Conservation (phyloP, 768 basidiomycete genomes). For the Podaxis carcinomalis region DNA sequence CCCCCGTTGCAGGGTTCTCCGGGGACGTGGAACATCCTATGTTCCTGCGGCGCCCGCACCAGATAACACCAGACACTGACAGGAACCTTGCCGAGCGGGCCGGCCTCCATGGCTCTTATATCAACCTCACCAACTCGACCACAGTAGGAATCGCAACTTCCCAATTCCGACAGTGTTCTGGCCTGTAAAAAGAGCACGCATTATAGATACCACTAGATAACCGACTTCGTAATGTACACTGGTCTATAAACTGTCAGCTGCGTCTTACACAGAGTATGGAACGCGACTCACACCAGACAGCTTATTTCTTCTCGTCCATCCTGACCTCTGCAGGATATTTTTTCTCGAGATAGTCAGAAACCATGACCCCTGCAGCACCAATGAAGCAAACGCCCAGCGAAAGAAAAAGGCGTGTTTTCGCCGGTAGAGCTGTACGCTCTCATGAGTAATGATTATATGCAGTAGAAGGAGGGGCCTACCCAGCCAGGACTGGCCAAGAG, state of each 20-base stretch:
- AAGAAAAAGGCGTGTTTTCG: conserved; percentile 46
- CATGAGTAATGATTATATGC: conserved; percentile 11
- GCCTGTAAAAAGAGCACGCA: not conserved
- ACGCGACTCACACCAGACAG: not conserved
- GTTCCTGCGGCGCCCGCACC: not conserved
- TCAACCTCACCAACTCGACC: no score
- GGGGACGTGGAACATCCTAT: not conserved
- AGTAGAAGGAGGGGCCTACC: conserved; percentile 19
- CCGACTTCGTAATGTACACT: not conserved
- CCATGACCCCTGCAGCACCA: conserved; percentile 40
- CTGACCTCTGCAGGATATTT: conserved; percentile 22
- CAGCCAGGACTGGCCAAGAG: conserved; percentile 35
- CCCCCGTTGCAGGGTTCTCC: conserved; percentile 5
- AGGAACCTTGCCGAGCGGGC: not conserved
- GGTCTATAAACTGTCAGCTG: not conserved
- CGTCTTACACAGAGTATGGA: not conserved
- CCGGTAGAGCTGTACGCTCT: conserved; percentile 42
- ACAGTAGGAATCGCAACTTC: no score
- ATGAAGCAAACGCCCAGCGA: conserved; percentile 45
- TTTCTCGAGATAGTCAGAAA: conserved; percentile 51
- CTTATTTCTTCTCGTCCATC: not conserved
- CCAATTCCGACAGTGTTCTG: no score
- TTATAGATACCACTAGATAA: not conserved
- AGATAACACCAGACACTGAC: no score
- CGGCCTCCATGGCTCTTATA: not conserved